phyloP scores from a whole-genome alignment of 495 filamentous ascomycete species.

The Trichoderma erinaceum region DNA sequence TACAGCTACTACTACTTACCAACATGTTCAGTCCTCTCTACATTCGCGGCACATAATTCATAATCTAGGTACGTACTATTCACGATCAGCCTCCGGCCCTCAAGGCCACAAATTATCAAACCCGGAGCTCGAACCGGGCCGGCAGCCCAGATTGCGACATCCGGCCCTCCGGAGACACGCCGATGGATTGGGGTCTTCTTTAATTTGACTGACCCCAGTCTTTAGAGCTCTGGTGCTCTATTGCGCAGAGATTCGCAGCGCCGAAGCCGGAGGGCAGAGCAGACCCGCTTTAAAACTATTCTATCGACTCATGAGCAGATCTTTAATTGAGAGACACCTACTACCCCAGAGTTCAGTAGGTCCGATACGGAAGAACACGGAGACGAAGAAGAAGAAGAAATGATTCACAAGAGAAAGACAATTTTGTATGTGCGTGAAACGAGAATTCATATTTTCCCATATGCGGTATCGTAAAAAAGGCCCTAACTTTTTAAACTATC shows the following conservation, averaged over 20 bases:
- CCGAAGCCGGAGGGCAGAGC: too few relatives aligned
- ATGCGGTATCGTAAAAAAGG: conserved; percentile 10
- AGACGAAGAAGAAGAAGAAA: not conserved
- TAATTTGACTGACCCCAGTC: too few relatives aligned
- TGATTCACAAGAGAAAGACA: not conserved
- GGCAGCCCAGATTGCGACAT: not conserved
- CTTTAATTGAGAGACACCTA: too few relatives aligned
- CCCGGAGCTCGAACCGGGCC: not conserved
- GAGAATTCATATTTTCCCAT: conserved; percentile 6
- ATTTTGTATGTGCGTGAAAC: conserved; percentile 1
- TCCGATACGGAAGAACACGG: not conserved
- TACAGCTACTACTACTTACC: not conserved
- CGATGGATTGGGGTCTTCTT: not conserved
- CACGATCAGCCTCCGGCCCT: not conserved
- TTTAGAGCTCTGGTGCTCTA: too few relatives aligned
- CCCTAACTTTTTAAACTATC: conserved; percentile 10
- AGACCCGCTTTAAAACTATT: too few relatives aligned
- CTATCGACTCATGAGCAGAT: too few relatives aligned
- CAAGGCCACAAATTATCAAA: not conserved
- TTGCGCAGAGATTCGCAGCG: too few relatives aligned
- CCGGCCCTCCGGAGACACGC: not conserved
- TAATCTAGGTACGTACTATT: not conserved
- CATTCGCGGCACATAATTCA: not conserved
- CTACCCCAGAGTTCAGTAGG: too few relatives aligned
- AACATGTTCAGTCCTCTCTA: not conserved